phyloP scores from a whole-genome alignment of 768 basidiomycete genomes.

The Russula vinacea region DNA sequence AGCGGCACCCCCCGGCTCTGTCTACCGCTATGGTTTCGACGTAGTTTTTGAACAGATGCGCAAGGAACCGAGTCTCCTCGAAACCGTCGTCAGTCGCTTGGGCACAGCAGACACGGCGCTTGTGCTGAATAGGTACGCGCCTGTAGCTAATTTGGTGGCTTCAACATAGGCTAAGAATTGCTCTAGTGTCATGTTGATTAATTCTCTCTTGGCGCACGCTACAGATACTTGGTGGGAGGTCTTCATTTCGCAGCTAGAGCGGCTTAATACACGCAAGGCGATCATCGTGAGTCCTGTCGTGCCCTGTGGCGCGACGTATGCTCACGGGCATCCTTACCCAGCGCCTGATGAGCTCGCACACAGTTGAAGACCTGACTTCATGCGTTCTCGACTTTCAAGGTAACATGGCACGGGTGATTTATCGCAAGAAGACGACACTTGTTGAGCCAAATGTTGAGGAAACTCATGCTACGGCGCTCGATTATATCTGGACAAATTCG shows the following conservation, averaged over 20 bases:
- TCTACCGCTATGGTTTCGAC: slow-evolving; percentile 81
- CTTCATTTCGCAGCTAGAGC: slow-evolving; percentile 71
- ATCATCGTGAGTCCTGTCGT: slow-evolving; percentile 58
- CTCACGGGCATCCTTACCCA: slow-evolving; percentile 34
- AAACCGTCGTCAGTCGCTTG: slow-evolving; percentile 77
- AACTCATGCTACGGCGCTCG: slow-evolving; percentile 53
- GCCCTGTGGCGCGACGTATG: slow-evolving; percentile 15
- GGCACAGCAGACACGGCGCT: slow-evolving; percentile 82
- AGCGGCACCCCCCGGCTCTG: slow-evolving; percentile 57
- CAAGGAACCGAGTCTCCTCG: slow-evolving; percentile 64
- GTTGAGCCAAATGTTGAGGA: slow-evolving; percentile 68
- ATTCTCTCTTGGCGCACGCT: slow-evolving; percentile 78
- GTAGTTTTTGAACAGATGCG: slow-evolving; percentile 81
- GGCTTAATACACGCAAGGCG: slow-evolving; percentile 73
- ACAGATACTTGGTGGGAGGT: slow-evolving; percentile 75
- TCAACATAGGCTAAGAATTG: slow-evolving; percentile 22
- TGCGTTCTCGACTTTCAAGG: slow-evolving; percentile 87
- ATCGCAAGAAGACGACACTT: slow-evolving; percentile 74
- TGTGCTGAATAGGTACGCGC: slow-evolving; percentile 69
- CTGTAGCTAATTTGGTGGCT: slow-evolving; percentile 18
- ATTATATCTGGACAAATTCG: slow-evolving; percentile 66
- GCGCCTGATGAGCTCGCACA: slow-evolving; percentile 82
- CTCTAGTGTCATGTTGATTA: slow-evolving; percentile 82
- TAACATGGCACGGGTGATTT: slow-evolving; percentile 73
- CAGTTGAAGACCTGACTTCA: slow-evolving; percentile 76